Base-by-base conservation (phyloP, 192 early-diverging fungal genomes). In the Rhizoclosmatium sp. region DNA sequence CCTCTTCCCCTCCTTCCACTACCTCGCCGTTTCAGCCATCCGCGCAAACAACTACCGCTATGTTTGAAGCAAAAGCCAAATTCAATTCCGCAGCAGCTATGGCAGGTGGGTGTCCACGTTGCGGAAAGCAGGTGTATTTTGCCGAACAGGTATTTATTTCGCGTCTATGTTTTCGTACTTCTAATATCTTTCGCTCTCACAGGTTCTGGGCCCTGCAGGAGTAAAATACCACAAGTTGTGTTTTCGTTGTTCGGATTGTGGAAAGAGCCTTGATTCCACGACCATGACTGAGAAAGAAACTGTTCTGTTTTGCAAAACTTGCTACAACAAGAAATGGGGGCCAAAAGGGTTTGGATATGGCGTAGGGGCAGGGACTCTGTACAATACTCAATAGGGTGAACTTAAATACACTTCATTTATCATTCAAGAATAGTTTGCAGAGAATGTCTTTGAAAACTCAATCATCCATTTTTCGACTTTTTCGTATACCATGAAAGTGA, bases 401-500 rank as follows among this genome's bases (percentile, higher is more conserved):
- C n/a, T n/a, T n/a, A n/a, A n/a, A n/a, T n/a, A n/a, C n/a, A n/a
- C n/a, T n/a, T n/a, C n/a, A n/a, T n/a, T n/a, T n/a, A n/a, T n/a
- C n/a, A n/a, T n/a, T n/a, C n/a, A n/a, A n/a, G n/a, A n/a, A n/a
- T n/a, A n/a, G n/a, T n/a, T n/a, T n/a, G n/a, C n/a, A n/a, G n/a
- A n/a, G n/a, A n/a, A n/a, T n/a, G n/a, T n/a, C n/a, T n/a, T 78
- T 42, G 68, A 72, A 7, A 83, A 23, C 16, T 72, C 74, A 7
- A 78, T 76, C 72, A 87, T 70, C 78, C 80, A 85, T 68, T 82
- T 85, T 69, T 88, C 85, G 40, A 88, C 87, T n/a, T 40, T 46
- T 40, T 76, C 69, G 45, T 59, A 78, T 49, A 98, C 95, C 88
- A 96, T 94, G 83, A 99, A 99, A 3, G 95, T 97, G 82, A 99